A percentile compares a stretch with the other conserved stretches of the same genome.
Conservation (phyloP, 441 rosid species). For the Kokia cookei region DNA sequence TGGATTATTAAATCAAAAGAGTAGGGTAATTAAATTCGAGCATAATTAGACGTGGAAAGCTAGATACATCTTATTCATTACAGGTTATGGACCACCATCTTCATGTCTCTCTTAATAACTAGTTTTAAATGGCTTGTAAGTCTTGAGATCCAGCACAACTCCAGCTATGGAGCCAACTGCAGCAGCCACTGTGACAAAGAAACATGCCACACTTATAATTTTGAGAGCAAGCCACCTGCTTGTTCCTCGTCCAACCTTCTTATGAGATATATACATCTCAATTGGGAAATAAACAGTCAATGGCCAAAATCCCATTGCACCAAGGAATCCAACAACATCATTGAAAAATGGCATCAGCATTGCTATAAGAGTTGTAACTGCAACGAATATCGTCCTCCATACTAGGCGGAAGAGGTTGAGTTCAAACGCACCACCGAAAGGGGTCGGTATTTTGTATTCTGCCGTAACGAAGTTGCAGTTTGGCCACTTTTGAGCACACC, state of each 20-base stretch:
- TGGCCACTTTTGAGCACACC: constrained; percentile 14
- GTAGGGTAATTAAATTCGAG: too few species aligned
- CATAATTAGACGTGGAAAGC: too few species aligned
- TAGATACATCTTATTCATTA: neutral
- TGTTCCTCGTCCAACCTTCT: constrained; percentile 23
- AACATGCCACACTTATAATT: constrained; percentile 26
- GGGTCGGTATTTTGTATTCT: constrained; percentile 9
- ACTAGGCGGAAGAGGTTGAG: constrained; percentile 15
- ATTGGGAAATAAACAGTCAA: constrained; percentile 35
- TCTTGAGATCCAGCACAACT: constrained; percentile 37
- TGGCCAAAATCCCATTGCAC: constrained; percentile 33
- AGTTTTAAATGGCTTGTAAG: constrained; percentile 37
- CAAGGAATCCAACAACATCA: constrained; percentile 18
- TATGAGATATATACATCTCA: constrained; percentile 33
- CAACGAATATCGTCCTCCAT: constrained; percentile 19
- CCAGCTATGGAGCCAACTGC: constrained; percentile 37
- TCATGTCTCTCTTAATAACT: constrained; percentile 13
- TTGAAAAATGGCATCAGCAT: constrained; percentile 26
- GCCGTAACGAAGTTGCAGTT: constrained; percentile 8
- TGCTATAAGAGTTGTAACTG: constrained; percentile 4
- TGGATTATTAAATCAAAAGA: too few species aligned
- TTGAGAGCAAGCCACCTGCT: constrained; percentile 29
- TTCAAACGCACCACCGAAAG: constrained; percentile 6
- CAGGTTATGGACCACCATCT: neutral
- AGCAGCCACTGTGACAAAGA: constrained; percentile 24